Percentiles rank a stretch among this genome's conserved stretches.
These are phyloP conservation scores for Vigna mungo DNA, from an alignment of 306 rosid species.

Conservation along the genomic window DNA sequence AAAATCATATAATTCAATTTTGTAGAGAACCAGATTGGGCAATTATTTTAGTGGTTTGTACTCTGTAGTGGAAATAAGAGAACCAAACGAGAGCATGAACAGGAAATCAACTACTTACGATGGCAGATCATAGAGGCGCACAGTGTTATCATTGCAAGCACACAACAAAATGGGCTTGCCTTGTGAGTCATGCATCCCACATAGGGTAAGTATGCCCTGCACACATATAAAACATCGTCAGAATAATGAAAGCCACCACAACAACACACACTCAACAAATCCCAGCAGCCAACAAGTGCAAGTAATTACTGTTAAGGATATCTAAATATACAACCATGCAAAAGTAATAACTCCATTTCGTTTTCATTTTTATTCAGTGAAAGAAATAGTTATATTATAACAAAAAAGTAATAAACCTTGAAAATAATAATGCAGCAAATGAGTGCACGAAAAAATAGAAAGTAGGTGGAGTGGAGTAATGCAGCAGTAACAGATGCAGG, in stretches of 20 bases:
- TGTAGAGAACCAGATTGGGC: background rate
- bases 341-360: background rate
- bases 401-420: too few relatives aligned
- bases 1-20: background rate
- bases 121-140: conserved; percentile 92
- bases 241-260: conserved; percentile 12
- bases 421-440: background rate
- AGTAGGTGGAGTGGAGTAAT: background rate
- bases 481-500: background rate
- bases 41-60: background rate
- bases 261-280: conserved; percentile 18
- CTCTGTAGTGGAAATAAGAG: background rate
- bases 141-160: conserved; percentile 87
- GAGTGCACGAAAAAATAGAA: background rate
- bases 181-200: conserved; percentile 92
- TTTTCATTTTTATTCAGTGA: background rate
- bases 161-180: conserved; percentile 88
- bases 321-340: conserved; percentile 15
- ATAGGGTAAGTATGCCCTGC: conserved; percentile 83
- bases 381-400: background rate
- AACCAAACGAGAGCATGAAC: background rate
- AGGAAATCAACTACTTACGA: conserved; percentile 73
- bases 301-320: background rate
- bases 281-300: conserved; percentile 4
- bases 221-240: conserved; percentile 37